Evolutionary conservation across 2,329 filamentous ascomycete species (phyloP).

Genomic region (Dothiorella sarmentorum): DNA sequence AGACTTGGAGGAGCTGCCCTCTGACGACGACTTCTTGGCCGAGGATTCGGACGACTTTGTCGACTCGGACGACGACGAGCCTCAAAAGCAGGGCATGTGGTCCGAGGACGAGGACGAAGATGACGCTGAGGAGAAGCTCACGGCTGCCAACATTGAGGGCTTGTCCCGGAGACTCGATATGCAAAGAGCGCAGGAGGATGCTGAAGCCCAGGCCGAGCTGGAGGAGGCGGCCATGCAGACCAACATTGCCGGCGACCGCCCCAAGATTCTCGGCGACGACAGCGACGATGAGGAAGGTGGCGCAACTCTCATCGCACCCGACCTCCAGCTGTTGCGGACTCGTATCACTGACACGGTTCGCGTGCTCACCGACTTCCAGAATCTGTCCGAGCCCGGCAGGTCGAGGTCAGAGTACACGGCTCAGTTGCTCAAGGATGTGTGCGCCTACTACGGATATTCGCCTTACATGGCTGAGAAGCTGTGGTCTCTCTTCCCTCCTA

Average conservation of each 20-base stretch:
- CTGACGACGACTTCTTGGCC: slow-evolving; percentile 40
- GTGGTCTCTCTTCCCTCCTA: slow-evolving; percentile 84
- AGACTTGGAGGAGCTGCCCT: slow-evolving; percentile 36
- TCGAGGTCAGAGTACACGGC: slow-evolving; percentile 85
- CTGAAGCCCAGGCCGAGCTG: slow-evolving; percentile 79
- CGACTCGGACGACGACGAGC: slow-evolving; percentile 66
- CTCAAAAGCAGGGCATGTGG: slow-evolving; percentile 66
- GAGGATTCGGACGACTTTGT: slow-evolving; percentile 40
- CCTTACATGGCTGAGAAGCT: slow-evolving; percentile 94
- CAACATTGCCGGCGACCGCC: slow-evolving; percentile 79
- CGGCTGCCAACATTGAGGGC: slow-evolving; percentile 92
- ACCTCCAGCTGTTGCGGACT: slow-evolving; percentile 82
- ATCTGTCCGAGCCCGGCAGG: slow-evolving; percentile 72
- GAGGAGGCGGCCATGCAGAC: slow-evolving; percentile 84
- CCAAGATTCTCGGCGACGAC: slow-evolving; percentile 60
- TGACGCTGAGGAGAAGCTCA: slow-evolving; percentile 82
- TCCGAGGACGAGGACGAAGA: slow-evolving; percentile 96
- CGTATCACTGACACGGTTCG: slow-evolving; percentile 92
- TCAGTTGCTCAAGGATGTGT: slow-evolving; percentile 86
- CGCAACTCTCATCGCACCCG: slow-evolving; percentile 69
- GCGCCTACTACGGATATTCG: slow-evolving; percentile 95
- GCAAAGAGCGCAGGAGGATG: slow-evolving; percentile 72
- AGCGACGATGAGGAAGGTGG: slow-evolving; percentile 61
- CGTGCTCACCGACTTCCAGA: slow-evolving; percentile 83
- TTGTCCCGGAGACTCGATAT: slow-evolving; percentile 80